phyloP scores from a whole-genome alignment of 1,139 yeast genomes.

The Yamadazyma buinensis region DNA sequence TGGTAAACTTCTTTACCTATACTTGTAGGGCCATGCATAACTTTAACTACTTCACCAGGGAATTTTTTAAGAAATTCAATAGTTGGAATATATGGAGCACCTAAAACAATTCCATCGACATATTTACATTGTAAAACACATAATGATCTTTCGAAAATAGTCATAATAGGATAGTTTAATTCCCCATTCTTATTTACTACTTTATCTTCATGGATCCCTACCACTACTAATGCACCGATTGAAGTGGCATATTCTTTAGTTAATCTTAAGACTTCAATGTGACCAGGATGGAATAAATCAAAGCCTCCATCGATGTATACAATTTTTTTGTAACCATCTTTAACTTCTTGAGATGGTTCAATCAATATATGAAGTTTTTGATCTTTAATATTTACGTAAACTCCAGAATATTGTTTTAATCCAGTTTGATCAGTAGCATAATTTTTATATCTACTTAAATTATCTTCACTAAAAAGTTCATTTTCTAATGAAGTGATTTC shows the following conservation, averaged over 20 bases:
- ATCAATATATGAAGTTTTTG: conserved; percentile 30
- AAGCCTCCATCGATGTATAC: conserved; percentile 81
- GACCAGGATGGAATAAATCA: conserved; percentile 92
- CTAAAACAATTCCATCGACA: conserved; percentile 72
- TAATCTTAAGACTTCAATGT: conserved; percentile 62
- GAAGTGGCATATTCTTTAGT: conserved; percentile 38
- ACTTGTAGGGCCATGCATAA: conserved; percentile 63
- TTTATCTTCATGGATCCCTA: conserved; percentile 67
- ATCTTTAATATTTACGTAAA: conserved; percentile 37
- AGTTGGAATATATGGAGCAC: conserved; percentile 60
- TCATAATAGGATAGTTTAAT: conserved; percentile 80
- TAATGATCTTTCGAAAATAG: conserved; percentile 74
- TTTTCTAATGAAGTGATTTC: conserved; percentile 28
- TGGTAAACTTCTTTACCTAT: conserved; percentile 40
- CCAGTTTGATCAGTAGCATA: conserved; percentile 76
- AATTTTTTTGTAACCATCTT: conserved; percentile 25
- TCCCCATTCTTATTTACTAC: conserved; percentile 60
- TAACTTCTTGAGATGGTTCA: conserved; percentile 23
- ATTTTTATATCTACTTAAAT: conserved; percentile 33
- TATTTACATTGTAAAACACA: conserved; percentile 86
- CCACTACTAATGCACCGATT: conserved; percentile 47
- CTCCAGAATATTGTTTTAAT: conserved; percentile 55
- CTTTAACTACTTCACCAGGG: conserved; percentile 40
- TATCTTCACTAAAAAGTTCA: conserved; percentile 31
- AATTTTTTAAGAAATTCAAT: conserved; percentile 32